Evolutionary conservation across 371 early-diverging fungal species (phyloP).

Genomic region (Saksenaea oblongispora): DNA sequence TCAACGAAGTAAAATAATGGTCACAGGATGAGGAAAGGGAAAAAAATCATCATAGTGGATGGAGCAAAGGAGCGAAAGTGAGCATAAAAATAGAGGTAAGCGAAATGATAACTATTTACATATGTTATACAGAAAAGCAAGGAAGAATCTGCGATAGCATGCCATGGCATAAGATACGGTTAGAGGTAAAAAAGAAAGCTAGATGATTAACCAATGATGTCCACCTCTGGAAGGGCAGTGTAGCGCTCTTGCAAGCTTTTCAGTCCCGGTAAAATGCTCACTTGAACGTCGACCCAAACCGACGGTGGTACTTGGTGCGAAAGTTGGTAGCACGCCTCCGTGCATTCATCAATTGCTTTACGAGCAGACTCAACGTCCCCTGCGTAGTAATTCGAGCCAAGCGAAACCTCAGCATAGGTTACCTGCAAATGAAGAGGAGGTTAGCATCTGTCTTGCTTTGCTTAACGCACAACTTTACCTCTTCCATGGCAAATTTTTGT

Average conservation of each 20-base stretch:
- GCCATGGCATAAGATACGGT: not conserved
- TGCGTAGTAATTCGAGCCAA: slow-evolving; percentile 14
- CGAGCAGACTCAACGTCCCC: slow-evolving; percentile 13
- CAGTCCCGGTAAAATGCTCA: slow-evolving; percentile 26
- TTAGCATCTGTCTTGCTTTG: not conserved
- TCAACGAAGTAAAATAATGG: not conserved
- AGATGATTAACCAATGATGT: not conserved
- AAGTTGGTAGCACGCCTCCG: not conserved
- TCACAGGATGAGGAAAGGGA: not conserved
- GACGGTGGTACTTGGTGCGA: not conserved
- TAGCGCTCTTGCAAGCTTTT: slow-evolving; percentile 24
- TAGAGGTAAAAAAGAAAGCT: not conserved
- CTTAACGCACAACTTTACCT: slow-evolving; percentile 14
- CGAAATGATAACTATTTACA: too few relatives aligned
- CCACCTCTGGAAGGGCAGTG: slow-evolving; percentile 21
- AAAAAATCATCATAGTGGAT: too few relatives aligned
- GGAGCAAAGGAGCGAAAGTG: too few relatives aligned
- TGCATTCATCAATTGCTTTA: slow-evolving; percentile 7
- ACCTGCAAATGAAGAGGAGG: slow-evolving; percentile 3
- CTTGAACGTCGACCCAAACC: slow-evolving; percentile 21
- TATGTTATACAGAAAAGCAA: not conserved
- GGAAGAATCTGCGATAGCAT: not conserved
- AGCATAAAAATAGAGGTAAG: too few relatives aligned
- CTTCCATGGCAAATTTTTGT: slow-evolving; percentile 17
- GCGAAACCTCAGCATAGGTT: slow-evolving; percentile 14